Evolutionary conservation across 2,329 filamentous ascomycete genomes (phyloP).

Genomic region (Phoma herbarum): DNA sequence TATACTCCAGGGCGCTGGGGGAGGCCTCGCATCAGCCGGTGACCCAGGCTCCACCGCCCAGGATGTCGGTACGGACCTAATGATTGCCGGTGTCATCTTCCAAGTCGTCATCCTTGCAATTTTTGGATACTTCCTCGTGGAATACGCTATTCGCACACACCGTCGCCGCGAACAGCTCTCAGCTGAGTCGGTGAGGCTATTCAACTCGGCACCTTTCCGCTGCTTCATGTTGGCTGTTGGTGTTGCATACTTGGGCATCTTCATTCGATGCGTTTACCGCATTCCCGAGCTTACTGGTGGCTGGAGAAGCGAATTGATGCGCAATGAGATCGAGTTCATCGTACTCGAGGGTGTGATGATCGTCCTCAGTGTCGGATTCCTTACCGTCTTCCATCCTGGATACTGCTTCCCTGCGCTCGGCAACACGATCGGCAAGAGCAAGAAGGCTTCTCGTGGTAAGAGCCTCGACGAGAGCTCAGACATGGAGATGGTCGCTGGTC

Average conservation of each 20-base stretch:
- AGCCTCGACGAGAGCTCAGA: constrained; percentile 30
- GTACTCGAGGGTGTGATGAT: constrained; percentile 65
- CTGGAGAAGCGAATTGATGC: constrained; percentile 57
- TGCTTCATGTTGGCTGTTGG: constrained; percentile 47
- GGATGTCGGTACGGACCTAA: constrained; percentile 63
- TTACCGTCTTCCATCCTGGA: constrained; percentile 60
- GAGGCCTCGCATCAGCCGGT: constrained; percentile 65
- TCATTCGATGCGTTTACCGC: constrained; percentile 59
- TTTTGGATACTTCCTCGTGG: constrained; percentile 55
- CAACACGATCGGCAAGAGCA: constrained; percentile 30
- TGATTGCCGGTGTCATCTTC: constrained; percentile 66
- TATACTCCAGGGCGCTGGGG: constrained; percentile 66
- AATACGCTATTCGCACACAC: constrained; percentile 49
- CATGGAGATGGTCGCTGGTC: constrained; percentile 26
- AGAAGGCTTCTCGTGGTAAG: constrained; percentile 21
- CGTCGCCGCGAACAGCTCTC: constrained; percentile 38
- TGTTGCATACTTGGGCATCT: constrained; percentile 56
- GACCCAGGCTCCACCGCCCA: constrained; percentile 48
- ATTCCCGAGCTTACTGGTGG: constrained; percentile 60
- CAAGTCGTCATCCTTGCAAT: constrained; percentile 64
- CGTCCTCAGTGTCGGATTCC: constrained; percentile 53
- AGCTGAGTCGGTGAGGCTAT: constrained; percentile 28
- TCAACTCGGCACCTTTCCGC: constrained; percentile 39
- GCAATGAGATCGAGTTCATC: constrained; percentile 60
- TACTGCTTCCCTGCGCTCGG: constrained; percentile 49